phyloP scores from a whole-genome alignment of 1,284 basidiomycete species.

The Cryptococcus wingfieldii region DNA sequence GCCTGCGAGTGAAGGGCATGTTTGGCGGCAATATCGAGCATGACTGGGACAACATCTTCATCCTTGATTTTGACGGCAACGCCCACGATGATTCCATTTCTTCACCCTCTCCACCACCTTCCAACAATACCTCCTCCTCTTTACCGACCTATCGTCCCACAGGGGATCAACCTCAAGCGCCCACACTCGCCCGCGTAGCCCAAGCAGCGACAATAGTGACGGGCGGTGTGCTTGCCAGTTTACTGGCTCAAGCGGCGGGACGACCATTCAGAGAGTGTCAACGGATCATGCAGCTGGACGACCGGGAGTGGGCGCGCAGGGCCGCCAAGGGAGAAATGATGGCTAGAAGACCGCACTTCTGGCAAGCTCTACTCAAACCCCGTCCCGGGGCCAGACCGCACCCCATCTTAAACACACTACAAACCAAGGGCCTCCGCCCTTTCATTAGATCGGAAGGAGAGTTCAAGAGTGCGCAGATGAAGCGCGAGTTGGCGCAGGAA shows the following conservation, averaged over 20 bases:
- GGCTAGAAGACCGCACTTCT: too few relatives aligned
- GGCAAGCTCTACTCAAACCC: too few relatives aligned
- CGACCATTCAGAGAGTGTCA: constrained; percentile 42
- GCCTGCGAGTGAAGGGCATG: constrained; percentile 41
- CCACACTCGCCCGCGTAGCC: constrained; percentile 41
- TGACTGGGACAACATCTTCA: constrained; percentile 21
- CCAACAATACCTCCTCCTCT: background rate
- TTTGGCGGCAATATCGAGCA: constrained; percentile 24
- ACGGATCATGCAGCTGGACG: constrained; percentile 19
- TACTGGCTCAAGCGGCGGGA: constrained; percentile 38
- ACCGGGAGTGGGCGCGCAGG: background rate
- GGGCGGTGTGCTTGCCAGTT: constrained; percentile 41
- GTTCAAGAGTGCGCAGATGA: background rate
- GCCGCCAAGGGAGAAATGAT: too few relatives aligned
- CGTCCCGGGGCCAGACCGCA: background rate
- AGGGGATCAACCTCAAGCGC: constrained; percentile 14
- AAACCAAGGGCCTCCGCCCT: constrained; percentile 23
- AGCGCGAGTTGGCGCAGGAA: constrained; percentile 4
- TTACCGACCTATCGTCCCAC: constrained; percentile 1
- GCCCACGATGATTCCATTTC: background rate
- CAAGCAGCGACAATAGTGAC: constrained; percentile 45
- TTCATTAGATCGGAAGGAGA: constrained; percentile 26
- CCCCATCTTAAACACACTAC: constrained; percentile 21
- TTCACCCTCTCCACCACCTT: background rate
- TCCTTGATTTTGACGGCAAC: constrained; percentile 10